Conservation (phyloP, 306 rosid species). For the Dryas alaskensis region DNA sequence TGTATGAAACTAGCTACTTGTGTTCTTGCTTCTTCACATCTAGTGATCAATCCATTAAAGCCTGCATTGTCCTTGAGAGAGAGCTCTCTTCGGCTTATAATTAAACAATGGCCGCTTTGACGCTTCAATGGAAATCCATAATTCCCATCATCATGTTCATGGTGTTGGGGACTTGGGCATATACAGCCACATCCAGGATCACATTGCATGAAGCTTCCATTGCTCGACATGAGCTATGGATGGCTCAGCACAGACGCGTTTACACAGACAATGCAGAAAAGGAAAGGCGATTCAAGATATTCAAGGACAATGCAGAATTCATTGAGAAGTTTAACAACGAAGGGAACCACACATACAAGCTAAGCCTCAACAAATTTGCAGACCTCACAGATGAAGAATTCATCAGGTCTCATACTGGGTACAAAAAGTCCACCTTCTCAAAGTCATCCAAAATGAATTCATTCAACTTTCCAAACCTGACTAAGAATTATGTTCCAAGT, state of each 20-base stretch:
- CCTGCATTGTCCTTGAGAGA: not conserved
- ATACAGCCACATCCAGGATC: constrained; percentile 13
- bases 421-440: not conserved
- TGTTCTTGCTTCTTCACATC: not conserved
- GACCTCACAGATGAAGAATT: constrained; percentile 30
- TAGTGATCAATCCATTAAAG: not conserved
- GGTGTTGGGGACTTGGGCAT: constrained; percentile 5
- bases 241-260: constrained; percentile 9
- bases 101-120: not conserved
- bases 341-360: constrained; percentile 21
- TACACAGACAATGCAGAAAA: constrained; percentile 32
- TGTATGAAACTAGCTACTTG: too few relatives aligned
- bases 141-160: not conserved
- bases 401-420: constrained; percentile 15
- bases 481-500: constrained; percentile 8
- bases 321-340: constrained; percentile 20
- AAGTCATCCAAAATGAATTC: not conserved
- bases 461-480: constrained; percentile 29
- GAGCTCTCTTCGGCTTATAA: not conserved
- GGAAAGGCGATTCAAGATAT: constrained; percentile 23
- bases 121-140: not conserved
- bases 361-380: constrained; percentile 26
- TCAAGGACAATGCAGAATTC: constrained; percentile 29
- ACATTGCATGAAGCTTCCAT: not conserved
- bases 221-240: constrained; percentile 29